Conservation (phyloP, 306 rosid species). For the Ormosia semicastrata region DNA sequence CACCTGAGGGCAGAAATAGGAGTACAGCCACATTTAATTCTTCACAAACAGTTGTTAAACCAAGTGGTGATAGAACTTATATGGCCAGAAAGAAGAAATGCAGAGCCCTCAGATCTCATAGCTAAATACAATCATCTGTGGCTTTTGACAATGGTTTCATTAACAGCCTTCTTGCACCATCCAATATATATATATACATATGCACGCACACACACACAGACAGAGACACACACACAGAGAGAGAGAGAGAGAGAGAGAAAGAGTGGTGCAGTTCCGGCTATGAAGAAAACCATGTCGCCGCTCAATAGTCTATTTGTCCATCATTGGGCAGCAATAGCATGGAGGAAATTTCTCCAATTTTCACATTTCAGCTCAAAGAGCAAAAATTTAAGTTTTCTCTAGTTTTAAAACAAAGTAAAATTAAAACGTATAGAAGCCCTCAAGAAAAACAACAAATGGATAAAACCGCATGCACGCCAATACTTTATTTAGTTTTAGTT, state of each 20-base stretch:
- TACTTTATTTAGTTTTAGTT: neutral
- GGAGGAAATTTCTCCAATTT: neutral
- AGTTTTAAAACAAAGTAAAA: neutral
- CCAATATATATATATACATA: neutral
- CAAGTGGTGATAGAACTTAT: neutral
- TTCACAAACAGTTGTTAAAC: neutral
- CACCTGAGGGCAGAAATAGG: neutral
- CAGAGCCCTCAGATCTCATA: slow-evolving; percentile 31
- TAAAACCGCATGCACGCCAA: neutral
- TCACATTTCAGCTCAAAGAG: neutral
- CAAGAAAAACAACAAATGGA: no score
- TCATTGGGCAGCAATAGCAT: slow-evolving; percentile 31
- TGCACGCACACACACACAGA: neutral
- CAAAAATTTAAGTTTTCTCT: neutral
- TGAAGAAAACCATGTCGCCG: slow-evolving; percentile 10
- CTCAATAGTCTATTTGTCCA: slow-evolving; percentile 24
- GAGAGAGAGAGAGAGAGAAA: neutral
- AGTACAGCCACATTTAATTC: neutral
- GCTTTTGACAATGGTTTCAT: neutral
- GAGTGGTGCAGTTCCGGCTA: neutral
- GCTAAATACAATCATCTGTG: slow-evolving; percentile 23
- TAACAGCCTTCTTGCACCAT: slow-evolving; percentile 28
- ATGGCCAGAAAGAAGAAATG: neutral
- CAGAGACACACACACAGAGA: neutral
- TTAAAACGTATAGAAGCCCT: neutral